Base-by-base conservation (phyloP, 2,329 filamentous ascomycete genomes). In the Paecilomyces dactylethromorphus region DNA sequence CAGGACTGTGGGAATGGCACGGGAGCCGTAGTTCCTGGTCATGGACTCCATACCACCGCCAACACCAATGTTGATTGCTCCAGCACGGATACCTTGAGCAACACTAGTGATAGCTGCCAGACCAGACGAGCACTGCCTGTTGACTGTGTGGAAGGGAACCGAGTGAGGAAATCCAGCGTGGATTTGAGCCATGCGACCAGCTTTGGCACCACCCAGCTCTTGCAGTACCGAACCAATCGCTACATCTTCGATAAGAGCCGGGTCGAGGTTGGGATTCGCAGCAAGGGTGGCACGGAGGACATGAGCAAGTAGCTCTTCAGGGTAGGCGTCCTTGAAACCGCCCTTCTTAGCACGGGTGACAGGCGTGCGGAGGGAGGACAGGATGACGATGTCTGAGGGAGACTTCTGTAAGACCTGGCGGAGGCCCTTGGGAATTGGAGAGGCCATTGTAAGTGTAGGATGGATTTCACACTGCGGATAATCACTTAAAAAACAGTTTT, bases 1-100 rank as follows among this genome's bases (percentile, higher is more conserved):
- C 11, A 91, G 76, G 63, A 91, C 84, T 0, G 86, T 87, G 0
- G 92, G 92, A 51, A 97, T 94, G n/a, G 92, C 92, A 59, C 86
- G 81, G 26, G 81, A 85, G 56, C 87, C 92, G 75, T 97, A 97
- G 77, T 96, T 96, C 64, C 88, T 79, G 63, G 91, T 96, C 92
- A 97, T 97, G 77, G 89, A 93, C 82, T 97, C 92, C 90, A 95
- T 96, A 31, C 92, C 92, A 1, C 90, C 92, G 10, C 87, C 92
- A 62, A 97, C 85, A 60, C 91, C 92, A 0, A 82, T 80, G 62
- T 87, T 83, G 56, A 93, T 88, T 65, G 84, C 83, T 1, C 89
- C 91, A 0, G 83, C 81, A n/a, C 85, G 83, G 66, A 97, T 94
- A 62, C 87, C 82, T 59, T 88, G 86, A 4, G 90, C 89, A 2